These are phyloP conservation scores for Chondrostereum purpureum DNA, from an alignment of 1,284 basidiomycete species.

Conservation along the genomic window DNA sequence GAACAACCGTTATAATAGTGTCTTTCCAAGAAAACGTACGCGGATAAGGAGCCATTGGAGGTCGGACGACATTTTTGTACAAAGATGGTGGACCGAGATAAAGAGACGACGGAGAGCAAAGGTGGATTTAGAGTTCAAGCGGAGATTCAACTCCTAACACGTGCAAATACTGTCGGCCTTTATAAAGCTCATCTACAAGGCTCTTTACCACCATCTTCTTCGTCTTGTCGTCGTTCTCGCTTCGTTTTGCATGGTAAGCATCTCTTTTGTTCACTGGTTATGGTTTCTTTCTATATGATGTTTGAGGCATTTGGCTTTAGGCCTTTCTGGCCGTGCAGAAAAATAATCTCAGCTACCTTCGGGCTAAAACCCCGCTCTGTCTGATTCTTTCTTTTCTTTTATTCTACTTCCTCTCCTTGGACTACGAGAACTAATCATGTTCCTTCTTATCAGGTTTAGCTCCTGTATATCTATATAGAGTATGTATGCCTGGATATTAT, in stretches of 20 bases:
- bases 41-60: constrained; percentile 90
- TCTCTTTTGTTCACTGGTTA: neutral
- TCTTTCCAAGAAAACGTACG: constrained; percentile 38
- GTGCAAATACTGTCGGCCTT: constrained; percentile 1
- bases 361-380: neutral
- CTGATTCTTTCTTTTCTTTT: neutral
- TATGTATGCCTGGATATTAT: no score
- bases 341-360: neutral
- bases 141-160: neutral
- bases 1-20: no score
- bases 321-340: neutral
- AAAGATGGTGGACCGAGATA: constrained; percentile 13
- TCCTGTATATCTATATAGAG: no score
- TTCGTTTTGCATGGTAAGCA: neutral
- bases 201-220: no score
- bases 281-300: neutral
- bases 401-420: neutral
- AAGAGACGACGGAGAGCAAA: neutral
- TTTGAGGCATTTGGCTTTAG: neutral
- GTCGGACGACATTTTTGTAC: constrained; percentile 66
- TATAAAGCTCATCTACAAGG: no score
- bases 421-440: neutral
- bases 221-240: no score
- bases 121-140: neutral
- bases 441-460: no score